Evolutionary conservation across 371 early-diverging fungal genomes (phyloP).

Genomic region (Mucor indicus): DNA sequence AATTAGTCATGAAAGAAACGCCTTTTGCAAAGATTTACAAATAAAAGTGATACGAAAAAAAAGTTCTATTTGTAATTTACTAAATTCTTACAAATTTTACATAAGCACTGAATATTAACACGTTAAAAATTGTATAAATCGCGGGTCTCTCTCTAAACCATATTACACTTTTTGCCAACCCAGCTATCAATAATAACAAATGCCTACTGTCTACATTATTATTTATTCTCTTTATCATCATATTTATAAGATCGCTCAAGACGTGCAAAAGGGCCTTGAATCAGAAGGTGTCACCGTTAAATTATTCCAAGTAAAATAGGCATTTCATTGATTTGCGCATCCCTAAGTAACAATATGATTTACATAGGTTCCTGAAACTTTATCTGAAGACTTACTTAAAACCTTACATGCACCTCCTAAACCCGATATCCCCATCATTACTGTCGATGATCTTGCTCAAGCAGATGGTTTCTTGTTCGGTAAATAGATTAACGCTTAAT

Average conservation of each 20-base stretch:
- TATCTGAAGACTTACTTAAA: slow-evolving; percentile 57
- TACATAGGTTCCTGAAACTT: slow-evolving; percentile 58
- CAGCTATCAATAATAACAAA: slow-evolving; percentile 2
- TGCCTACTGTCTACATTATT: slow-evolving; percentile 42
- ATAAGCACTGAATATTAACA: no score
- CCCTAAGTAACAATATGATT: neutral
- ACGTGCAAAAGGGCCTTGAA: slow-evolving; percentile 61
- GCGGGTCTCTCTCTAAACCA: no score
- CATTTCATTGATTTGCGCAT: neutral
- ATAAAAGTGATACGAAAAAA: no score
- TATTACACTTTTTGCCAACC: no score
- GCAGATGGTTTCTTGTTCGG: slow-evolving; percentile 84
- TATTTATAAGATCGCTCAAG: slow-evolving; percentile 53
- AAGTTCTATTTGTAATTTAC: no score
- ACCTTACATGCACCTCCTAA: slow-evolving; percentile 70
- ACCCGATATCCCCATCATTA: slow-evolving; percentile 61
- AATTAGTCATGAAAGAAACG: no score
- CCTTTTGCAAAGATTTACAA: no score
- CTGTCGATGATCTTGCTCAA: slow-evolving; percentile 56
- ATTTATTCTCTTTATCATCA: slow-evolving; percentile 56
- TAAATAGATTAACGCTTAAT: no score
- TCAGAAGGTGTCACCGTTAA: slow-evolving; percentile 57
- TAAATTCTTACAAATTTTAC: no score
- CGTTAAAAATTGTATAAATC: no score
- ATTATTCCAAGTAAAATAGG: slow-evolving; percentile 46